Percentiles rank a stretch among this genome's conserved stretches.
Evolutionary conservation across 225 moss, liverwort and hornwort species (phyloP).

Genomic region (Antitrichia curtipendula): DNA sequence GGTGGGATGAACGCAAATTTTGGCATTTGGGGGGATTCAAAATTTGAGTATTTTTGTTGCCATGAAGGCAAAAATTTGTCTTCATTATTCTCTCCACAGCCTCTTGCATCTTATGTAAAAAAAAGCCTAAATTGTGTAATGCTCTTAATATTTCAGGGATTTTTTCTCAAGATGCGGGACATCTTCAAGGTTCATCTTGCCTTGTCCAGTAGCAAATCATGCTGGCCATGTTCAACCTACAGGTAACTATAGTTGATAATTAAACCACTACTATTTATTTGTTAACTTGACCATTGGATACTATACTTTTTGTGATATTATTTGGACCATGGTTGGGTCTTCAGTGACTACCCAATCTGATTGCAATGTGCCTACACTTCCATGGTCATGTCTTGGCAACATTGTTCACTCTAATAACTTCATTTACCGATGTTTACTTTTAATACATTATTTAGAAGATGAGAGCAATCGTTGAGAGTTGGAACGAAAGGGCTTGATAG

Average conservation of each 20-base stretch:
- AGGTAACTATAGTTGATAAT: not conserved
- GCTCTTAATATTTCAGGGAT: not conserved
- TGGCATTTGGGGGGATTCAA: not conserved
- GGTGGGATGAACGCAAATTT: not conserved
- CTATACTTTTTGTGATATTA: not conserved
- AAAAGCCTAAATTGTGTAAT: not conserved
- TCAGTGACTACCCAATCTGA: accelerated
- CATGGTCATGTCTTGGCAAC: not conserved
- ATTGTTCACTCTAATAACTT: not conserved
- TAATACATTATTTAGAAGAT: not conserved
- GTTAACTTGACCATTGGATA: not conserved
- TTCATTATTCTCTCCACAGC: not conserved
- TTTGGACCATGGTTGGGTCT: not conserved
- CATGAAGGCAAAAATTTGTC: not conserved
- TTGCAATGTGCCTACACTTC: not conserved
- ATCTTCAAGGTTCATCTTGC: not conserved
- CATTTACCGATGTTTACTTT: not conserved
- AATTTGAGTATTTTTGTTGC: not conserved
- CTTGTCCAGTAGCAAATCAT: not conserved
- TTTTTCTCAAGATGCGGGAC: not conserved
- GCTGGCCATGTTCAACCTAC: not conserved
- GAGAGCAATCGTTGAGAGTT: not conserved
- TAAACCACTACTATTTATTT: not conserved
- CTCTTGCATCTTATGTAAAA: not conserved
- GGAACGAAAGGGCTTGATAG: not conserved